Conservation (phyloP, 148 eudicot genomes). For the Persicaria tinctoria region DNA sequence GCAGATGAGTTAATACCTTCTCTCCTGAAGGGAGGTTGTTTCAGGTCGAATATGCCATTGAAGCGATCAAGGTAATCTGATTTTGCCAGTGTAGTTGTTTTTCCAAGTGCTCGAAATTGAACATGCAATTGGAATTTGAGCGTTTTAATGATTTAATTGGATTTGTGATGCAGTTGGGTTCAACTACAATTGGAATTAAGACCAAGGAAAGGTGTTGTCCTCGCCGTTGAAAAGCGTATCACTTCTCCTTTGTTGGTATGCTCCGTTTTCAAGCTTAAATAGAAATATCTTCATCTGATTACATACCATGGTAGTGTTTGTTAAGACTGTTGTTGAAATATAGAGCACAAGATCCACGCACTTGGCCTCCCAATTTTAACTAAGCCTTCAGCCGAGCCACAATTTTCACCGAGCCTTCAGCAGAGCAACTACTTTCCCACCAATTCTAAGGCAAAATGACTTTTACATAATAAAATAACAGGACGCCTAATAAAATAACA, state of each 20-base stretch:
- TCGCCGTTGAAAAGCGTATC: conserved; percentile 93
- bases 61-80: conserved; percentile 74
- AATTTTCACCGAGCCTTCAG: too few relatives aligned
- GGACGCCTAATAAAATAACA: too few relatives aligned
- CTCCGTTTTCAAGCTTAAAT: neutral
- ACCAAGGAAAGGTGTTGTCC: conserved; percentile 92
- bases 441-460: too few relatives aligned
- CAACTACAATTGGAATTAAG: conserved; percentile 90
- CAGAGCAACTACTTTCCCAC: too few relatives aligned
- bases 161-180: conserved; percentile 57
- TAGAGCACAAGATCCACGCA: neutral
- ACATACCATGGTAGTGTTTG: neutral
- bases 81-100: neutral
- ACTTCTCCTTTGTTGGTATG: conserved; percentile 90
- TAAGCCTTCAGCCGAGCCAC: too few relatives aligned
- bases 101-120: neutral
- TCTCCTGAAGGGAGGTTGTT: conserved; percentile 45
- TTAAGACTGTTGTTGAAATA: neutral
- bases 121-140: neutral
- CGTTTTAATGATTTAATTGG: neutral
- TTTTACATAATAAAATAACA: too few relatives aligned
- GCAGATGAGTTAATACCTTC: conserved; percentile 51
- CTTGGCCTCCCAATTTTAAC: too few relatives aligned
- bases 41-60: conserved; percentile 52
- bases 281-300: neutral